Conservation (phyloP, 2,329 filamentous ascomycete genomes). For the Madurella mycetomatis region DNA sequence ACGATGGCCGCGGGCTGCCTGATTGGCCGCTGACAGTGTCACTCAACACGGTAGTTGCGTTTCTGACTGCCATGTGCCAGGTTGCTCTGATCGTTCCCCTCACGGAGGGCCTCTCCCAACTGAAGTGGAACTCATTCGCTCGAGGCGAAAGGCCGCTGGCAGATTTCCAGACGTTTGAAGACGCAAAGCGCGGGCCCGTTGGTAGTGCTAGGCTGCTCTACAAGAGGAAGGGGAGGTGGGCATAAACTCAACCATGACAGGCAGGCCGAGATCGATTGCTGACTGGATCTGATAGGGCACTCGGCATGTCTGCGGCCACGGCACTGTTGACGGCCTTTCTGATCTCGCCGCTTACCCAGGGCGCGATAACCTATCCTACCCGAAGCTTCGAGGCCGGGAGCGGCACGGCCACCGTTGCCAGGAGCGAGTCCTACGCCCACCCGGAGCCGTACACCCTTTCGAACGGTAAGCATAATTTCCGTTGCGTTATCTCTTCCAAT, state of each 20-base stretch:
- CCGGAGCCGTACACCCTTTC: constrained; percentile 10
- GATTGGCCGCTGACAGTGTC: constrained; percentile 26
- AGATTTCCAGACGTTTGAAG: constrained; percentile 30
- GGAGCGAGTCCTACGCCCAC: constrained; percentile 22
- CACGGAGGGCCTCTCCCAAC: constrained; percentile 29
- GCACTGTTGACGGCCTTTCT: constrained; percentile 22
- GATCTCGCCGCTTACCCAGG: constrained; percentile 24
- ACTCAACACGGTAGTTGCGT: constrained; percentile 29
- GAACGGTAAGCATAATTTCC: constrained; percentile 7
- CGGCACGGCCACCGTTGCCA: constrained; percentile 14
- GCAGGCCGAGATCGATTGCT: neutral
- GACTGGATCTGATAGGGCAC: constrained; percentile 12
- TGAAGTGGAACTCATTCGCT: constrained; percentile 33
- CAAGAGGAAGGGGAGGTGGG: constrained; percentile 23
- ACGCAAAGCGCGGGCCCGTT: constrained; percentile 25
- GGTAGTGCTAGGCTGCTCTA: constrained; percentile 23
- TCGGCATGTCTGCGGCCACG: constrained; percentile 26
- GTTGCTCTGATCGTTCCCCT: constrained; percentile 26
- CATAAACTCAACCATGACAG: neutral
- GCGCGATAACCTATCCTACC: constrained; percentile 22
- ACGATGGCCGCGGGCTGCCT: constrained; percentile 21
- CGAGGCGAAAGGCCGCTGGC: constrained; percentile 22
- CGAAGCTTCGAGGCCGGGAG: constrained; percentile 11
- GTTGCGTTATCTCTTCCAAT: neutral
- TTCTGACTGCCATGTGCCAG: constrained; percentile 28